Conservation (phyloP, 1,284 basidiomycete species). For the Marasmius fiardii region DNA sequence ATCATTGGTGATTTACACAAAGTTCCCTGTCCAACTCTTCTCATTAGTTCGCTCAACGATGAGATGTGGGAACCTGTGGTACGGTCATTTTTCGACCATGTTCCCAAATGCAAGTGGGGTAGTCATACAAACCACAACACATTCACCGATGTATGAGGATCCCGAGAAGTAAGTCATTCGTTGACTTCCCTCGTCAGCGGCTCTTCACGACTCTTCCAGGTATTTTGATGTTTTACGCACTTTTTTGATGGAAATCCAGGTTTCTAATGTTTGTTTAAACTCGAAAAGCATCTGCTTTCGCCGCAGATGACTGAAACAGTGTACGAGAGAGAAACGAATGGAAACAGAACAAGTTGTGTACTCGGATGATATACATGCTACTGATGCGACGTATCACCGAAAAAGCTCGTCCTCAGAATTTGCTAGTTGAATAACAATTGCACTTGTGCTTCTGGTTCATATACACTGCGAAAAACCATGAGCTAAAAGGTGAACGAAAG, state of each 20-base stretch:
- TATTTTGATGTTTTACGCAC: background rate
- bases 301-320: no score
- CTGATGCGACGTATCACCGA: no score
- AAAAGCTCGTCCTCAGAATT: no score
- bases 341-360: no score
- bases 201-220: background rate
- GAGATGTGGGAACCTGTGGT: constrained; percentile 9
- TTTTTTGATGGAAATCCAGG: background rate
- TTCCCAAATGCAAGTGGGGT: constrained; percentile 10
- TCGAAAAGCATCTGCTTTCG: no score
- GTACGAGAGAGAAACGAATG: no score
- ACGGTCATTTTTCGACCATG: constrained; percentile 6
- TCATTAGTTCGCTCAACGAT: constrained; percentile 8
- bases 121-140: constrained; percentile 3
- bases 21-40: constrained; percentile 6
- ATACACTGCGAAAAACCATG: no score
- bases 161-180: constrained; percentile 3
- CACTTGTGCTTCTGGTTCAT: no score
- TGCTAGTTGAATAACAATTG: no score
- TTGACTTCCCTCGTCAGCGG: background rate
- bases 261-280: no score
- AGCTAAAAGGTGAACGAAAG: no score
- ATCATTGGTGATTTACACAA: background rate
- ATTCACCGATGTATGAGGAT: constrained; percentile 9
- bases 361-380: no score